A percentile compares a stretch with the other conserved stretches of the same genome.
Conservation (phyloP, 1,284 basidiomycete species). For the Inonotus obliquus region DNA sequence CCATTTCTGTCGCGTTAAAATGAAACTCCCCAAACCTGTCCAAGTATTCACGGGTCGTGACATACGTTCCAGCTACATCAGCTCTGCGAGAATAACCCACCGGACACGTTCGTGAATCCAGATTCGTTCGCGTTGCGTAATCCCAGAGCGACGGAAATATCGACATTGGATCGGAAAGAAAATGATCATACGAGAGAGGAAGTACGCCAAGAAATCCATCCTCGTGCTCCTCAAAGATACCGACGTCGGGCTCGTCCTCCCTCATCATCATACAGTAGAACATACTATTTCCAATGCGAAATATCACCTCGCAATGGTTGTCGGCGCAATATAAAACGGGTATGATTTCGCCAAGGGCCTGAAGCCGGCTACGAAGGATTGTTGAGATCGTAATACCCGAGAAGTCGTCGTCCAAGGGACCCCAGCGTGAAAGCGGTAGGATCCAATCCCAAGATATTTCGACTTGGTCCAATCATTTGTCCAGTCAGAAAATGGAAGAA, state of each 20-base stretch:
- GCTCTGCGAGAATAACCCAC: not conserved
- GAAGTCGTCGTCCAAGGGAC: not conserved
- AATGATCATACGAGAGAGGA: not conserved
- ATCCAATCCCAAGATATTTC: constrained; percentile 3
- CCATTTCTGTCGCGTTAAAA: not conserved
- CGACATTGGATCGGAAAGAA: not conserved
- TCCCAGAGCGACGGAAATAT: not conserved
- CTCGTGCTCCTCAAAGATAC: not conserved
- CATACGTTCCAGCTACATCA: too few species aligned
- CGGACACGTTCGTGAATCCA: not conserved
- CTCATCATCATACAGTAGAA: not conserved
- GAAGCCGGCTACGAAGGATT: not conserved
- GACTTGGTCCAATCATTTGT: constrained; percentile 8
- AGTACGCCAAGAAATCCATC: not conserved
- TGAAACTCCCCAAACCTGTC: not conserved
- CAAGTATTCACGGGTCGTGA: not conserved
- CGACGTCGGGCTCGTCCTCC: not conserved
- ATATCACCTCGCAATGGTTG: constrained; percentile 1
- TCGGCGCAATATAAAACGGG: not conserved
- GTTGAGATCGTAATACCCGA: too few species aligned
- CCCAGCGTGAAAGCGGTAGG: constrained; percentile 2
- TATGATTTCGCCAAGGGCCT: constrained; percentile 1
- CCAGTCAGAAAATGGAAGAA: not conserved
- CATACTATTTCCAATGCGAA: constrained; percentile 6
- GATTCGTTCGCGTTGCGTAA: not conserved